Evolutionary conservation across 768 basidiomycete genomes (phyloP).

Genomic region (Lactarius tabidus): DNA sequence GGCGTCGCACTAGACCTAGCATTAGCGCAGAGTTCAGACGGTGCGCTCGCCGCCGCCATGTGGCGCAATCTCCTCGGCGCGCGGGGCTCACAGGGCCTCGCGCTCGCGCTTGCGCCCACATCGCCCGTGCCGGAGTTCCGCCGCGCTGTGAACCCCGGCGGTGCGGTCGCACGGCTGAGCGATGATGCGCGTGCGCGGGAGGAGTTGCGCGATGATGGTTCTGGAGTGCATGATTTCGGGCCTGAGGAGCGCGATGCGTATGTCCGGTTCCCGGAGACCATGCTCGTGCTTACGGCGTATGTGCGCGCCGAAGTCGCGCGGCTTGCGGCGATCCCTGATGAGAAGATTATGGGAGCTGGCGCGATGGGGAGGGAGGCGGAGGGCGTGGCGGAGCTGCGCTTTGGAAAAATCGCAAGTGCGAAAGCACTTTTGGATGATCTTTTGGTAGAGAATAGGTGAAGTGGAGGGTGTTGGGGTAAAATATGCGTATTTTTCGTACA

Average conservation of each 20-base stretch:
- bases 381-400: constrained; percentile 17
- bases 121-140: constrained; percentile 40
- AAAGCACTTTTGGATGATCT: constrained; percentile 5
- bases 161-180: constrained; percentile 58
- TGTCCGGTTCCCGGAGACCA: constrained; percentile 67
- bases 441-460: constrained; percentile 6
- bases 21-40: constrained; percentile 62
- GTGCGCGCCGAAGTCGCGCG: constrained; percentile 20
- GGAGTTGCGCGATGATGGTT: constrained; percentile 59
- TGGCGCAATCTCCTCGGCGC: constrained; percentile 92
- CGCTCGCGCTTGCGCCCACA: constrained; percentile 27
- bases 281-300: constrained; percentile 57
- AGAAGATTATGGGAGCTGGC: constrained; percentile 12
- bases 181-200: constrained; percentile 46
- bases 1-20: constrained; percentile 76
- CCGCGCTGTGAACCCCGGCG: constrained; percentile 66
- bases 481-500: constrained; percentile 5
- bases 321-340: constrained; percentile 19
- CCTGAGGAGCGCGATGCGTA: constrained; percentile 60
- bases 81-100: constrained; percentile 72
- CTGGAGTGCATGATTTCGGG: constrained; percentile 68
- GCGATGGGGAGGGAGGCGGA: constrained; percentile 19
- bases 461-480: not conserved
- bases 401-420: constrained; percentile 15
- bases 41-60: constrained; percentile 78